Conservation (phyloP, 768 basidiomycete genomes). For the Lentinula lateritia region DNA sequence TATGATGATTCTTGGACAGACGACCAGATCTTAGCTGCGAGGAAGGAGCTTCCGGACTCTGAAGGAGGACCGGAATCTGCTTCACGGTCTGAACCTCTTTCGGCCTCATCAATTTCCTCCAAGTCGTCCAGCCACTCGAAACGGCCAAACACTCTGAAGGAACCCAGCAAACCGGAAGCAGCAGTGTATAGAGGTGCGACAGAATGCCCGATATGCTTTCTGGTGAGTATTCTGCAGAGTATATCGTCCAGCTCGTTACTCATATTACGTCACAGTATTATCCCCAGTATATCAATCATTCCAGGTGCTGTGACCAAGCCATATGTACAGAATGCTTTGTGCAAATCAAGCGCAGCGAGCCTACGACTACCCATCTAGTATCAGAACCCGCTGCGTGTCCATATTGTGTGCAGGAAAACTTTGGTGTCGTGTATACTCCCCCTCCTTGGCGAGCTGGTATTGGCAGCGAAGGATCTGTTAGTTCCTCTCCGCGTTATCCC, state of each 20-base stretch:
- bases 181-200: constrained; percentile 77
- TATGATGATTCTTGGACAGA: constrained; percentile 87
- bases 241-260: constrained; percentile 11
- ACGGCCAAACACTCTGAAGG: constrained; percentile 56
- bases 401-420: constrained; percentile 96
- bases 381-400: constrained; percentile 97
- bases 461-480: constrained; percentile 65
- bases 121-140: constrained; percentile 42
- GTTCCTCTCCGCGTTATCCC: constrained; percentile 18
- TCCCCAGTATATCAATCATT: constrained; percentile 94
- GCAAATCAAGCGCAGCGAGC: constrained; percentile 95
- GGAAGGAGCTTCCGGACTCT: constrained; percentile 59
- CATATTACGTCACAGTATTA: constrained; percentile 70
- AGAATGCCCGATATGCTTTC: constrained; percentile 98
- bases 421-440: constrained; percentile 84
- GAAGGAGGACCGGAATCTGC: constrained; percentile 28
- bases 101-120: constrained; percentile 22
- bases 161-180: constrained; percentile 68
- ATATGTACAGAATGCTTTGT: constrained; percentile 99
- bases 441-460: constrained; percentile 80
- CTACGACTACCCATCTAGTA: constrained; percentile 90
- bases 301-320: constrained; percentile 96
- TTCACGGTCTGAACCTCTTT: constrained; percentile 37
- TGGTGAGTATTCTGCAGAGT: constrained; percentile 49
- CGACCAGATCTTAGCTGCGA: constrained; percentile 76